Evolutionary conservation across 345 rosid species (phyloP).

Genomic region (Leavenworthia alabamica): DNA sequence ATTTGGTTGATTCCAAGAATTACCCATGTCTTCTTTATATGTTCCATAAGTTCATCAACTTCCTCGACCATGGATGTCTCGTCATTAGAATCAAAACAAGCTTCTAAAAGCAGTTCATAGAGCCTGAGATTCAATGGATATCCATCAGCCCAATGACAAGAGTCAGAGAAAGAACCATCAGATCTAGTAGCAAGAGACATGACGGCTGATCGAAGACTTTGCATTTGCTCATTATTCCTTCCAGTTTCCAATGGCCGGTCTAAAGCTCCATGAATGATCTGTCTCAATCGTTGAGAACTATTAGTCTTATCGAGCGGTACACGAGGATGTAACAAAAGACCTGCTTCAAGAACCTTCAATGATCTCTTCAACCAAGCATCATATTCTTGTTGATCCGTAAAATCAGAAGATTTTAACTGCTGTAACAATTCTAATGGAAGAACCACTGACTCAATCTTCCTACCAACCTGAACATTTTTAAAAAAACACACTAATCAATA

Average conservation of each 20-base stretch:
- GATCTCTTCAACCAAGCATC: conserved; percentile 86
- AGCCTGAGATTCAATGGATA: conserved; percentile 77
- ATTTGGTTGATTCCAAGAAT: conserved; percentile 80
- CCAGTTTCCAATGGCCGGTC: conserved; percentile 86
- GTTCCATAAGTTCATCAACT: conserved; percentile 90
- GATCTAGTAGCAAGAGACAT: conserved; percentile 79
- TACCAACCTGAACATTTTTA: conserved; percentile 92
- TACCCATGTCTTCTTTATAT: conserved; percentile 94
- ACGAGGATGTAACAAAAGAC: conserved; percentile 77
- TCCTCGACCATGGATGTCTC: conserved; percentile 73
- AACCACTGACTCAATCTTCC: conserved; percentile 76
- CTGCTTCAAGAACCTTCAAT: conserved; percentile 80
- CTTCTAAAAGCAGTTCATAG: conserved; percentile 79
- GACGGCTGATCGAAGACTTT: conserved; percentile 78
- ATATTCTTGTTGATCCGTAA: conserved; percentile 75
- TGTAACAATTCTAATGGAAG: conserved; percentile 89
- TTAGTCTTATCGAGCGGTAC: conserved; percentile 70
- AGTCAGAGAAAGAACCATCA: conserved; percentile 70
- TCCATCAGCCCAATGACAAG: conserved; percentile 99
- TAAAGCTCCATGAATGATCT: conserved; percentile 63
- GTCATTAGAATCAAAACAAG: conserved; percentile 72
- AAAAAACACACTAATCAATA: not conserved
- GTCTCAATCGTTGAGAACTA: conserved; percentile 59
- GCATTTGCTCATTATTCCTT: conserved; percentile 88
- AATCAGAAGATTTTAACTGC: conserved; percentile 86